These are phyloP conservation scores for Aureobasidium lini DNA, from an alignment of 2,329 filamentous ascomycete species.

Conservation along the genomic window DNA sequence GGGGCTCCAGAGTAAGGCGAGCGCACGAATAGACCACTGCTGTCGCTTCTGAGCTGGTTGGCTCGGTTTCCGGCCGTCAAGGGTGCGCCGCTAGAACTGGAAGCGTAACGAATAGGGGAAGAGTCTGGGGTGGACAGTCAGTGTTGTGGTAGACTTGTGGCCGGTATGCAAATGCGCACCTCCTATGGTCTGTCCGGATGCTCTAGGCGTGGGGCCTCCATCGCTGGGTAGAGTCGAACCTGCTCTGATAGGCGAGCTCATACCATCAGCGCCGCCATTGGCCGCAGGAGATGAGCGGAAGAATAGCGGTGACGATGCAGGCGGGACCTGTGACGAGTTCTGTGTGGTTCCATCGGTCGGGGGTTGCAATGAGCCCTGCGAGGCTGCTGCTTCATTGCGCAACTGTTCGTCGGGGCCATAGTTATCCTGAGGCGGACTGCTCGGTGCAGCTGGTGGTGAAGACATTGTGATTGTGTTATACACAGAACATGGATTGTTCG, in stretches of 20 bases:
- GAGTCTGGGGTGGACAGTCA: slow-evolving; percentile 55
- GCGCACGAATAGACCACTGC: slow-evolving; percentile 78
- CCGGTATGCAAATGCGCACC: slow-evolving; percentile 41
- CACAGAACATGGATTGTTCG: not conserved
- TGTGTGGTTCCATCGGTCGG: slow-evolving; percentile 39
- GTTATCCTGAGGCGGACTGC: slow-evolving; percentile 34
- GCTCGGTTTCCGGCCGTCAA: slow-evolving; percentile 45
- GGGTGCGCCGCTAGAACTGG: slow-evolving; percentile 63
- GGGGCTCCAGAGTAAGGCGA: slow-evolving; percentile 51
- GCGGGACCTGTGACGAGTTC: slow-evolving; percentile 29
- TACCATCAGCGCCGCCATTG: slow-evolving; percentile 33
- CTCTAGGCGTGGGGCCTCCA: slow-evolving; percentile 64
- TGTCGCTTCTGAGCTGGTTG: slow-evolving; percentile 71
- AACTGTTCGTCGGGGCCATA: slow-evolving; percentile 36
- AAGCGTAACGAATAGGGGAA: slow-evolving; percentile 83
- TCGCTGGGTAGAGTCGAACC: slow-evolving; percentile 38
- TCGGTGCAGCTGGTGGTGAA: slow-evolving; percentile 49
- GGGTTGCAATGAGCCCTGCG: slow-evolving; percentile 31
- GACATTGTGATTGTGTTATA: slow-evolving; percentile 45
- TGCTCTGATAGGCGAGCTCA: slow-evolving; percentile 42
- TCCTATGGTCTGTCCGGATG: slow-evolving; percentile 53
- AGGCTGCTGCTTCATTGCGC: slow-evolving; percentile 34
- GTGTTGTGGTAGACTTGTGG: not conserved
- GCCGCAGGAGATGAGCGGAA: slow-evolving; percentile 57
- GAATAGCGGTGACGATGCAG: slow-evolving; percentile 70